Base-by-base conservation (phyloP, 805 yeast genomes). In the Pichia californica region DNA sequence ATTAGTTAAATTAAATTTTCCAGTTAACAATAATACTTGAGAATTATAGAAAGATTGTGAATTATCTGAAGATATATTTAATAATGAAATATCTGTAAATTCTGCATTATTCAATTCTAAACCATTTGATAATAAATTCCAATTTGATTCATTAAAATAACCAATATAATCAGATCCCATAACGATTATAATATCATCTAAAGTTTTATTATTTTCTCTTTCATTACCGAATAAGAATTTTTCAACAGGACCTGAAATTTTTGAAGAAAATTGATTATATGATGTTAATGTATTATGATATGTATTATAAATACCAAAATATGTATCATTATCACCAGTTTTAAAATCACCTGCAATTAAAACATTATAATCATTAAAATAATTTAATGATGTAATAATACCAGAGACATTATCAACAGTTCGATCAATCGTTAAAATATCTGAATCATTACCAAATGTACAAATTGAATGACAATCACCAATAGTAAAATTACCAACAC, bases 401-500 rank as follows among this genome's bases (percentile, higher is more conserved):
- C 95, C 95, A 9, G 62, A 51, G 3, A 74, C 41, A 7, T 69
- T 54, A 46, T 54, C 64, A 85, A 95, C 82, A 18, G 79, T 64
- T 0, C 74, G 64, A 27, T 69, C 66, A 13, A 47, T 35, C 5
- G 30, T 40, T 3, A 49, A 20, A 3, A 11, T 13, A 4, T 39
- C 38, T 4, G 62, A 56, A 47, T 78, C 59, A 52, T 81, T 81
- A 2, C 30, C 45, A 57, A 76, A 86, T 29, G 81, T 63, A 58
- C 96, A 88, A 30, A 89, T 61, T 1, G 77, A 72, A 2, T 68
- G 59, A 61, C 96, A 88, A 5, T 49, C 46, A 15, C 43, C 41
- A 30, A 49, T 40, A 18, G 69, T 72, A 57, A 85, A 88, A 34
- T 73, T 68, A 20, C 97, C 96, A 31, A 84, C 95, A 11, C 85